Percentiles rank a stretch among this genome's conserved stretches.
Conservation (phyloP, 805 yeast species). For the Hanseniaspora nectarophila region DNA sequence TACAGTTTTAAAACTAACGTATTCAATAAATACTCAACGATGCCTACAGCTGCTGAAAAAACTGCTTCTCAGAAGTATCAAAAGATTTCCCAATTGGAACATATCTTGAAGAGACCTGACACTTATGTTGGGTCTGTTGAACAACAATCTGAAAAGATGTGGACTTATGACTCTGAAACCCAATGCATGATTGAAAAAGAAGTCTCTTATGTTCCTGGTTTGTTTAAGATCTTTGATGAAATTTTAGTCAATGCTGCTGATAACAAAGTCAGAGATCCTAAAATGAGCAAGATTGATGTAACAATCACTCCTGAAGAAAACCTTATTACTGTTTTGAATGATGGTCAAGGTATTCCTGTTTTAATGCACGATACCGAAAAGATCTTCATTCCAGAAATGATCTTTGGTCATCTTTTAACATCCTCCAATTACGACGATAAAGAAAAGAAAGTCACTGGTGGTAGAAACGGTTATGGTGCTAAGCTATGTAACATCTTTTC, state of each 20-base stretch:
- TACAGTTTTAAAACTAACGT: no score
- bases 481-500: slow-evolving; percentile 93
- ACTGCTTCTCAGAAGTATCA: slow-evolving; percentile 68
- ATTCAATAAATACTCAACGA: neutral
- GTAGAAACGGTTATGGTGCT: slow-evolving; percentile 97
- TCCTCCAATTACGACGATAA: slow-evolving; percentile 94
- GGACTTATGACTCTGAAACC: slow-evolving; percentile 66
- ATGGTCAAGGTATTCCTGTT: slow-evolving; percentile 90
- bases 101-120: slow-evolving; percentile 92
- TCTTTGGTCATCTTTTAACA: slow-evolving; percentile 87
- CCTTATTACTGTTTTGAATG: slow-evolving; percentile 70
- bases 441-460: slow-evolving; percentile 93
- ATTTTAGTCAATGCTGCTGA: slow-evolving; percentile 97
- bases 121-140: slow-evolving; percentile 95
- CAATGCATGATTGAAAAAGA: slow-evolving; percentile 45
- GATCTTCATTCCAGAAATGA: slow-evolving; percentile 89
- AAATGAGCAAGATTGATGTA: slow-evolving; percentile 80
- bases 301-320: slow-evolving; percentile 64
- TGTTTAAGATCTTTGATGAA: slow-evolving; percentile 93
- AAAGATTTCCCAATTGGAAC: slow-evolving; percentile 88
- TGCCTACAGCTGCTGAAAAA: slow-evolving; percentile 20
- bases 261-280: slow-evolving; percentile 87
- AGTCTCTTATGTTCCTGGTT: slow-evolving; percentile 85
- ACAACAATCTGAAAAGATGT: slow-evolving; percentile 61
- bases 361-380: slow-evolving; percentile 86